These are phyloP conservation scores for Inga laurina DNA, from an alignment of 306 rosid species.

Conservation along the genomic window DNA sequence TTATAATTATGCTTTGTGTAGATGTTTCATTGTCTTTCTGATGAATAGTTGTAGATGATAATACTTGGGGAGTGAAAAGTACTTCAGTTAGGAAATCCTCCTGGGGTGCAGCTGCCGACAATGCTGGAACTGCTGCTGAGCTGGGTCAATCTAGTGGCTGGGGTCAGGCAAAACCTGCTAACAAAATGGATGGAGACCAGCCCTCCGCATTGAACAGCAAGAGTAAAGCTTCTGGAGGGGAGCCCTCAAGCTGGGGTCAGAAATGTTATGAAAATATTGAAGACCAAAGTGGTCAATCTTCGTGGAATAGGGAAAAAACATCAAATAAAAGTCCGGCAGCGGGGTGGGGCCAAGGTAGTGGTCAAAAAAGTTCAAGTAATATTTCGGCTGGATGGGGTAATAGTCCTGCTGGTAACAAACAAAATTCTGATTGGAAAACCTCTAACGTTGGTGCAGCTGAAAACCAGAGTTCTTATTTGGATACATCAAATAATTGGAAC, in stretches of 20 bases:
- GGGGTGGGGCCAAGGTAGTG: constrained; percentile 42
- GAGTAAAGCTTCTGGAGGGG: not conserved
- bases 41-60: not conserved
- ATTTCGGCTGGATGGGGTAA: not conserved
- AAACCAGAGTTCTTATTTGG: too few relatives aligned
- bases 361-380: constrained; percentile 19
- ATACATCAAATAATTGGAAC: too few relatives aligned
- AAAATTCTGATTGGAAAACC: too few relatives aligned
- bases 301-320: constrained; percentile 22
- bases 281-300: constrained; percentile 5
- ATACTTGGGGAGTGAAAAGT: too few relatives aligned
- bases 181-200: constrained; percentile 20
- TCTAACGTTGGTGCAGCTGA: too few relatives aligned
- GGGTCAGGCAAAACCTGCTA: constrained; percentile 31
- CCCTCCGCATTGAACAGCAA: constrained; percentile 22
- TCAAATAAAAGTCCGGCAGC: constrained; percentile 26
- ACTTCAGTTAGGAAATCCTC: too few relatives aligned
- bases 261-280: not conserved
- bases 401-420: not conserved
- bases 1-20: not conserved
- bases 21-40: constrained; percentile 27
- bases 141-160: too few relatives aligned
- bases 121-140: too few relatives aligned
- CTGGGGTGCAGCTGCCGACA: too few relatives aligned
- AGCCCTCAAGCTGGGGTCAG: constrained; percentile 34